Conservation (phyloP, 441 rosid genomes). For the Populus trichocarpa region DNA sequence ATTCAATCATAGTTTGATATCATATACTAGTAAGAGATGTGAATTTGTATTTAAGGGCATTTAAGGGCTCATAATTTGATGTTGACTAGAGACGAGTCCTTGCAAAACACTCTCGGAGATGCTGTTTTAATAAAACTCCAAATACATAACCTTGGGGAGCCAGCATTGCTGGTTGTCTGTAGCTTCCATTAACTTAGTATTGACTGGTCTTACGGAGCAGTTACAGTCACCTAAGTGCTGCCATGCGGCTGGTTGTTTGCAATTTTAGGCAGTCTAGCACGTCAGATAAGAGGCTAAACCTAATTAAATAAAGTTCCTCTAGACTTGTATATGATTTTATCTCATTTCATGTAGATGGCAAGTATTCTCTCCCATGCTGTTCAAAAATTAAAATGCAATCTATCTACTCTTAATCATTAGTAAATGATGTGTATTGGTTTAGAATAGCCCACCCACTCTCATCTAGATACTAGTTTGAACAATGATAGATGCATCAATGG, state of each 20-base stretch:
- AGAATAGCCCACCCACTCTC: neutral
- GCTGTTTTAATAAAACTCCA: constrained; percentile 29
- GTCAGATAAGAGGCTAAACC: neutral
- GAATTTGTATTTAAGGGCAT: neutral
- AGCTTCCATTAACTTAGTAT: neutral
- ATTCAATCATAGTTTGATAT: neutral
- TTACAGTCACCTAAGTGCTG: neutral
- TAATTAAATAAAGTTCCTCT: neutral
- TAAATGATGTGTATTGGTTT: neutral
- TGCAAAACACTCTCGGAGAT: constrained; percentile 19
- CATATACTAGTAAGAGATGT: neutral
- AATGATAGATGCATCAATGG: neutral
- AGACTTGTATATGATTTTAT: neutral
- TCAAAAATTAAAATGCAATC: too few species aligned
- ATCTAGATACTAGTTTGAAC: too few species aligned
- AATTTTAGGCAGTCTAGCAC: neutral
- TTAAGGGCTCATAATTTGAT: neutral
- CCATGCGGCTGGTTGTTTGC: neutral
- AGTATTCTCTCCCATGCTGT: neutral
- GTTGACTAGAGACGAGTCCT: constrained; percentile 13
- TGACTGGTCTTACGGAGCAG: constrained; percentile 10
- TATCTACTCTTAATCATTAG: neutral
- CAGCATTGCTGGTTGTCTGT: constrained; percentile 10
- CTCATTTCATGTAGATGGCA: neutral
- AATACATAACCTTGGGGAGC: constrained; percentile 7